These are phyloP conservation scores for Tricholomella constricta DNA, from an alignment of 768 basidiomycete species.

Conservation along the genomic window DNA sequence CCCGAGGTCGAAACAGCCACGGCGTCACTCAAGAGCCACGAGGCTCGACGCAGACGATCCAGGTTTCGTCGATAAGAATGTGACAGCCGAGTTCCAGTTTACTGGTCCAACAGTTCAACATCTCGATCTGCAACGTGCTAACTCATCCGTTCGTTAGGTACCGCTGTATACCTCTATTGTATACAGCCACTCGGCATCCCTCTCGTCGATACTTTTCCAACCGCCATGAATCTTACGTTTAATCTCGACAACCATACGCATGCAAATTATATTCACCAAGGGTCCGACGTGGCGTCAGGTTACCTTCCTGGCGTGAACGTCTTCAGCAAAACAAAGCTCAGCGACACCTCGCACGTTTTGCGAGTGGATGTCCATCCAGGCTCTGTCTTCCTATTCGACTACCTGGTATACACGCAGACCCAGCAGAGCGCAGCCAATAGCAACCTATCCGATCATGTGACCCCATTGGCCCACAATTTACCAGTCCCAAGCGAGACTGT, in stretches of 20 bases:
- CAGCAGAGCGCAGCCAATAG: conserved; percentile 9
- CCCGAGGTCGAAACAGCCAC: too few species aligned
- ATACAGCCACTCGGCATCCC: conserved; percentile 33
- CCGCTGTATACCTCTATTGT: conserved; percentile 49
- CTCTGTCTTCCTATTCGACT: conserved; percentile 52
- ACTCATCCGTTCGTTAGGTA: conserved; percentile 34
- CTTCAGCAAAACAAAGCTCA: conserved; percentile 35
- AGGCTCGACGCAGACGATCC: conserved; percentile 31
- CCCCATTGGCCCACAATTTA: conserved; percentile 21
- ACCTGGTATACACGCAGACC: conserved; percentile 40
- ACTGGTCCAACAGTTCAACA: conserved; percentile 34
- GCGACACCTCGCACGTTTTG: conserved; percentile 43
- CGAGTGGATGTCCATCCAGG: conserved; percentile 43
- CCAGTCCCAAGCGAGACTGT: conserved; percentile 21
- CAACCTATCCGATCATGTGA: conserved; percentile 2
- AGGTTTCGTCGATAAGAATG: conserved; percentile 29
- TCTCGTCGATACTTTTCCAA: conserved; percentile 29
- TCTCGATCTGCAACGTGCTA: neutral
- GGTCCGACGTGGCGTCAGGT: conserved; percentile 23
- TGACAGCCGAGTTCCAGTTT: conserved; percentile 44
- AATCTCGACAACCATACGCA: conserved; percentile 38
- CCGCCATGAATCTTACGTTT: conserved; percentile 46
- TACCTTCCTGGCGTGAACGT: conserved; percentile 38
- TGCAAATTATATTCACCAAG: conserved; percentile 32
- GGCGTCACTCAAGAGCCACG: too few species aligned